Base-by-base conservation (phyloP, 2,329 filamentous ascomycete genomes). In the Cadophora sp. region DNA sequence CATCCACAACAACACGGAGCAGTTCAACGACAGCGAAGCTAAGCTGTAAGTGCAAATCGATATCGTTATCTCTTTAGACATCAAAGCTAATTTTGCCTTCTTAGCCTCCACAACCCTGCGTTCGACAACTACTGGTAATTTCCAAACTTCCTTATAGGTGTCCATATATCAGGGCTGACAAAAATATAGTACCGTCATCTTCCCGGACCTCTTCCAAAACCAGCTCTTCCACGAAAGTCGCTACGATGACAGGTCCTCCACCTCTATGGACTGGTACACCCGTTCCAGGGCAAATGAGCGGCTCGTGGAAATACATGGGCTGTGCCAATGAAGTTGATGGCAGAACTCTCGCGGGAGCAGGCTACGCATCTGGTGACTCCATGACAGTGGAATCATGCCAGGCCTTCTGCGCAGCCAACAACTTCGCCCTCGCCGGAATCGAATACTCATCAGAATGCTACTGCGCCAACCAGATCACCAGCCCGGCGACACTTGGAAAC, bases 201-300 rank as follows among this genome's bases (percentile, higher is more conserved):
- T 65, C 47, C 5, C 58, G 48, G n/a, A 66, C 30, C 7, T 51
- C 61, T 1, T n/a, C 55, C 27, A 62, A 48, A 33, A 59, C 16
- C 14, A 59, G 55, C 18, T 60, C 58, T n/a, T 65, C 66, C 39
- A 64, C 73, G 79, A 86, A 72, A 85, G 85, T 56, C 87, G 85
- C 73, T 81, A 80, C 59, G 78, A 79, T 66, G 83, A 87, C 73
- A 85, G 84, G 70, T 43, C 41, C 63, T 22, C 51, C 67, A 36
- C 41, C 72, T 13, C 64, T 72, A 7, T 68, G 69, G 55, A 65
- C 62, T 16, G 63, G 70, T 3, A 68, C 70, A 9, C 73, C 76
- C 1, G 66, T 68, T 0, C 66, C 73, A 18, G 75, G 77, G 9
- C 33, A 69, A 14, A 56, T 61, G 1, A 72, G 75, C n/a, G 69